These are phyloP conservation scores for Tylopilus plumbeoviolaceoides DNA, from an alignment of 768 basidiomycete genomes.

Conservation along the genomic window DNA sequence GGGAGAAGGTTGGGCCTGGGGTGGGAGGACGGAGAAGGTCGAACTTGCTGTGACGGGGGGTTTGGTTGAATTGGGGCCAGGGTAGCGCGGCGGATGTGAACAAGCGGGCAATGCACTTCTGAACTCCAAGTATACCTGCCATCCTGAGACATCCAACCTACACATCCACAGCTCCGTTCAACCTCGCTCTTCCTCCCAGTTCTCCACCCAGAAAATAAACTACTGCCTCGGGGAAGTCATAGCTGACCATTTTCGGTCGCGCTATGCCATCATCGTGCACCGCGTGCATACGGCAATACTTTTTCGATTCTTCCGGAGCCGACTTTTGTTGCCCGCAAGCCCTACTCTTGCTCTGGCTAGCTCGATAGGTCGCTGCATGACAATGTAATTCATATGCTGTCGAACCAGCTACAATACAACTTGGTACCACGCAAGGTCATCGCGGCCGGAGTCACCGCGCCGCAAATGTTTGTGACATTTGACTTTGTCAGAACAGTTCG, in stretches of 20 bases:
- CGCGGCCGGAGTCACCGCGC: too few relatives aligned
- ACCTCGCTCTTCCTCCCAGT: too few relatives aligned
- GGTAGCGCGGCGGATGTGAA: conserved; percentile 29
- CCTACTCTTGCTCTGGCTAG: not conserved
- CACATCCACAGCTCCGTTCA: not conserved
- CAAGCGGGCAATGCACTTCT: conserved; percentile 9
- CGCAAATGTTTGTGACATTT: not conserved
- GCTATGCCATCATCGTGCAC: not conserved
- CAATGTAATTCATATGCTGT: not conserved
- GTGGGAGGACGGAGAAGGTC: conserved; percentile 3
- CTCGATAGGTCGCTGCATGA: not conserved
- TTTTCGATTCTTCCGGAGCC: not conserved
- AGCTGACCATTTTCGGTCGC: not conserved
- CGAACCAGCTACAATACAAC: not conserved
- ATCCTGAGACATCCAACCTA: conserved; percentile 16
- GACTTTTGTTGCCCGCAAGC: not conserved
- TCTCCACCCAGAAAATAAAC: not conserved
- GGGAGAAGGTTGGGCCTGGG: conserved; percentile 1
- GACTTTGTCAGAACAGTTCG: not conserved
- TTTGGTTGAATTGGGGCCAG: conserved; percentile 16
- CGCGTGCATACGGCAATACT: not conserved
- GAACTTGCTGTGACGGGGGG: conserved; percentile 14
- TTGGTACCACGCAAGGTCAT: not conserved
- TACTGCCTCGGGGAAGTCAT: not conserved
- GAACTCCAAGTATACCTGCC: conserved; percentile 16